Evolutionary conservation across 2,329 filamentous ascomycete species (phyloP).

Genomic region (Fusarium bulbicola): DNA sequence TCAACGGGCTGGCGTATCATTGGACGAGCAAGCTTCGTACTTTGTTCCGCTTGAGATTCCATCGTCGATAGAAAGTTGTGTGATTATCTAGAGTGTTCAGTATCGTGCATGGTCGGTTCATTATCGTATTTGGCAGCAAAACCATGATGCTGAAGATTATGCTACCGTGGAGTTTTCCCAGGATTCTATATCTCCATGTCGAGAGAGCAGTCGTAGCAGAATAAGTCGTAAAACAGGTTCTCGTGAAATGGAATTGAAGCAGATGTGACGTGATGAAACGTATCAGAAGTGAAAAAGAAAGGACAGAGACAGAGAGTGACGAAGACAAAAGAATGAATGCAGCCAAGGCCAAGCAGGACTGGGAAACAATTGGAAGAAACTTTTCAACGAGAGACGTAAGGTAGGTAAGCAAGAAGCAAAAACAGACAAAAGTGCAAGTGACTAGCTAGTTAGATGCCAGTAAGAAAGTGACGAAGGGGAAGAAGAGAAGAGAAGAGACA

Average conservation of each 20-base stretch:
- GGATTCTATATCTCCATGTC: constrained; percentile 25
- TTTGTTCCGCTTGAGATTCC: constrained; percentile 31
- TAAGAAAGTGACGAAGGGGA: neutral
- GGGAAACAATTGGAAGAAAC: constrained; percentile 13
- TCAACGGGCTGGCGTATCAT: constrained; percentile 37
- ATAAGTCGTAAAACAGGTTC: neutral
- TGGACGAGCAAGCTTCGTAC: constrained; percentile 29
- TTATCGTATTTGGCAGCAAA: constrained; percentile 11
- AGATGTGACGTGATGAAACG: constrained; percentile 7
- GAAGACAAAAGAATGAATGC: constrained; percentile 30
- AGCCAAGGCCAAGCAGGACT: constrained; percentile 34
- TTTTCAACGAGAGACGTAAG: constrained; percentile 22
- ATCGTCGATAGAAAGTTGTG: constrained; percentile 24
- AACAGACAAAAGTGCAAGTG: constrained; percentile 9
- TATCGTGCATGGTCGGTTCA: constrained; percentile 20
- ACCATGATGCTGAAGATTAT: constrained; percentile 25
- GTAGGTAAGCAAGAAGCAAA: constrained; percentile 28
- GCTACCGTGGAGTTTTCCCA: constrained; percentile 8
- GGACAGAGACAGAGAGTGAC: neutral
- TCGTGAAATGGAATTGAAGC: constrained; percentile 1
- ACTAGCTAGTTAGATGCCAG: neutral
- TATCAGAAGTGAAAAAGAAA: neutral
- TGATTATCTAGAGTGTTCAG: constrained; percentile 17
- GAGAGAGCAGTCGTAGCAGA: neutral
- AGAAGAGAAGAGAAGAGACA: constrained; percentile 9